phyloP scores from a whole-genome alignment of 768 basidiomycete species.

The Dacryopinax spathularia region DNA sequence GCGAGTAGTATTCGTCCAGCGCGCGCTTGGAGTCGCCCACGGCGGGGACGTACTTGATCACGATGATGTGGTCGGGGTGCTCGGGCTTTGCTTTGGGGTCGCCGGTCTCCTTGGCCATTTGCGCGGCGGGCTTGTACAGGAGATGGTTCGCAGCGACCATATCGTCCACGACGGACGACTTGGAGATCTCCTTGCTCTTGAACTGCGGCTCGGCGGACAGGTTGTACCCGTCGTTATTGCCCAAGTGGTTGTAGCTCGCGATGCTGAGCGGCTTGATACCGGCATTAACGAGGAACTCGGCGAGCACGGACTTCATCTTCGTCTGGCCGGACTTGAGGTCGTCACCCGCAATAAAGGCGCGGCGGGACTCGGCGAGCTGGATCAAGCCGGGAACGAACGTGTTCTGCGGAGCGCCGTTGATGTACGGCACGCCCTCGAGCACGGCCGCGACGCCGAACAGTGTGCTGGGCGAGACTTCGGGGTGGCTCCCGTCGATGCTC shows the following conservation, averaged over 20 bases:
- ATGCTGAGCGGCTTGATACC: slow-evolving; percentile 97
- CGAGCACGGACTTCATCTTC: slow-evolving; percentile 90
- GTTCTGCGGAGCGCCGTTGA: slow-evolving; percentile 98
- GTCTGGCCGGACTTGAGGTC: slow-evolving; percentile 98
- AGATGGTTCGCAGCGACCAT: slow-evolving; percentile 88
- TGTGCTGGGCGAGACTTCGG: slow-evolving; percentile 91
- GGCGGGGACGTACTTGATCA: slow-evolving; percentile 93
- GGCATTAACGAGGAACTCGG: slow-evolving; percentile 96
- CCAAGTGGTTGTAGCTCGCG: slow-evolving; percentile 96
- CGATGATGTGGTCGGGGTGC: slow-evolving; percentile 92
- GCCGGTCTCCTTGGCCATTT: slow-evolving; percentile 28
- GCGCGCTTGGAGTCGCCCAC: slow-evolving; percentile 96
- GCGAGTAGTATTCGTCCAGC: slow-evolving; percentile 98
- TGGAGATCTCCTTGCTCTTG: slow-evolving; percentile 96
- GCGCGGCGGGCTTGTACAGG: slow-evolving; percentile 59
- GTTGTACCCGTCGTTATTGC: slow-evolving; percentile 94
- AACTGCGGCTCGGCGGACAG: slow-evolving; percentile 83
- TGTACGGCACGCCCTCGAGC: slow-evolving; percentile 86
- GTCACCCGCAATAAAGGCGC: slow-evolving; percentile 92
- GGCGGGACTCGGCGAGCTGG: slow-evolving; percentile 73
- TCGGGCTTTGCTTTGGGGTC: slow-evolving; percentile 63
- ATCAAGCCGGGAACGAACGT: slow-evolving; percentile 95
- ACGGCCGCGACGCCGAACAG: slow-evolving; percentile 91
- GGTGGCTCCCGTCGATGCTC: slow-evolving; percentile 71
- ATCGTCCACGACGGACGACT: slow-evolving; percentile 93